These are phyloP conservation scores for Mariannaea elegans DNA, from an alignment of 2,329 filamentous ascomycete species.

Conservation along the genomic window DNA sequence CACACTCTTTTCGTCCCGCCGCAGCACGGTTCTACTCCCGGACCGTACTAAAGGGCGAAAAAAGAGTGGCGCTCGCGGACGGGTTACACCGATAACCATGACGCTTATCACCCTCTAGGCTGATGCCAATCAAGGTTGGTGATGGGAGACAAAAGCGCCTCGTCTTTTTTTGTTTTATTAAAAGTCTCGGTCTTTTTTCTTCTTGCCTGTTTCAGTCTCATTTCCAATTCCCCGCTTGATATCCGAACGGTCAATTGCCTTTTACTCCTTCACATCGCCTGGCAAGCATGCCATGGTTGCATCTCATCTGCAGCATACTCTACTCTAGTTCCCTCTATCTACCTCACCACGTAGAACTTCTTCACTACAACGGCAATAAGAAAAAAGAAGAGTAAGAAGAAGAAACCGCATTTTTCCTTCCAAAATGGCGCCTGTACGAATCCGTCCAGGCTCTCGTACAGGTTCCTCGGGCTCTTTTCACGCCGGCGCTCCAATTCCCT, in stretches of 20 bases:
- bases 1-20: too few relatives aligned
- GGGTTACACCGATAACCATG: too few relatives aligned
- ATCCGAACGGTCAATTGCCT: too few relatives aligned
- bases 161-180: neutral
- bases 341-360: neutral
- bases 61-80: too few relatives aligned
- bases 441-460: slow-evolving; percentile 29
- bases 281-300: too few relatives aligned
- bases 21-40: too few relatives aligned
- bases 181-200: neutral
- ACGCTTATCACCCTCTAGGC: too few relatives aligned
- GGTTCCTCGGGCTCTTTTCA: slow-evolving; percentile 59
- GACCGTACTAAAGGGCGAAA: too few relatives aligned
- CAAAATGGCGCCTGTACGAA: slow-evolving; percentile 34
- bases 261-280: neutral
- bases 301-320: too few relatives aligned
- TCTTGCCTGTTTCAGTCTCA: neutral
- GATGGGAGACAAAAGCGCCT: neutral
- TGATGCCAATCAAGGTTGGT: neutral
- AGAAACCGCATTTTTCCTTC: neutral
- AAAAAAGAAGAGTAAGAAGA: neutral
- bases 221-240: too few relatives aligned
- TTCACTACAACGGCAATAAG: too few relatives aligned
- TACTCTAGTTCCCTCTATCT: neutral
- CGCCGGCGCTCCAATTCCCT: slow-evolving; percentile 59